Evolutionary conservation across 306 rosid genomes (phyloP).

Genomic region (Trifolium dubium): DNA sequence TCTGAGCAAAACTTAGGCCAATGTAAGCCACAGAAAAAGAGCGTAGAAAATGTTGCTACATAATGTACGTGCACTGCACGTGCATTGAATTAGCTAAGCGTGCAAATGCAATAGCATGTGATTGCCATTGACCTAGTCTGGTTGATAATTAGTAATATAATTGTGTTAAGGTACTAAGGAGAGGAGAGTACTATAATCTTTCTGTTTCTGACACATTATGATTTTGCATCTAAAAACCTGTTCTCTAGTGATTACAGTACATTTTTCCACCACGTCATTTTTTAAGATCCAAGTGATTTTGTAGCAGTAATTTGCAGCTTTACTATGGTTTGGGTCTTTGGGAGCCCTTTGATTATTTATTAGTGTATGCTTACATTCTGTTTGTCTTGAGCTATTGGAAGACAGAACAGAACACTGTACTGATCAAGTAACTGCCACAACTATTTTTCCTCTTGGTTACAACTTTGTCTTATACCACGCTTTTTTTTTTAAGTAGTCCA

Average conservation of each 20-base stretch:
- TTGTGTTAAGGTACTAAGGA: constrained; percentile 25
- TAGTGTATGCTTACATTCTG: constrained; percentile 27
- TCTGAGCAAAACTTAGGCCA: constrained; percentile 6
- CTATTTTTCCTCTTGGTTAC: background rate
- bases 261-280: constrained; percentile 5
- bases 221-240: constrained; percentile 22
- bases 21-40: constrained; percentile 16
- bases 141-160: constrained; percentile 25
- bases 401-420: constrained; percentile 22
- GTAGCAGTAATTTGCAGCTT: constrained; percentile 44
- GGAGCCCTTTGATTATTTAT: constrained; percentile 25
- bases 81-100: constrained; percentile 30
- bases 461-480: background rate
- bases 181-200: constrained; percentile 38
- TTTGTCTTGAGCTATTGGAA: constrained; percentile 40
- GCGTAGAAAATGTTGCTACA: constrained; percentile 9
- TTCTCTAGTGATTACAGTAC: background rate
- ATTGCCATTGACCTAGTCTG: constrained; percentile 42
- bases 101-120: constrained; percentile 49
- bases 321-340: constrained; percentile 13
- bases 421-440: constrained; percentile 6
- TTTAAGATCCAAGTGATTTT: constrained; percentile 52
- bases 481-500: constrained; percentile 1
- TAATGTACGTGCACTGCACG: constrained; percentile 39
- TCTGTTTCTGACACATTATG: constrained; percentile 22